Percentiles rank a stretch among this genome's conserved stretches.
Conservation (phyloP, 805 yeast genomes). For the Candida gorgasii region DNA sequence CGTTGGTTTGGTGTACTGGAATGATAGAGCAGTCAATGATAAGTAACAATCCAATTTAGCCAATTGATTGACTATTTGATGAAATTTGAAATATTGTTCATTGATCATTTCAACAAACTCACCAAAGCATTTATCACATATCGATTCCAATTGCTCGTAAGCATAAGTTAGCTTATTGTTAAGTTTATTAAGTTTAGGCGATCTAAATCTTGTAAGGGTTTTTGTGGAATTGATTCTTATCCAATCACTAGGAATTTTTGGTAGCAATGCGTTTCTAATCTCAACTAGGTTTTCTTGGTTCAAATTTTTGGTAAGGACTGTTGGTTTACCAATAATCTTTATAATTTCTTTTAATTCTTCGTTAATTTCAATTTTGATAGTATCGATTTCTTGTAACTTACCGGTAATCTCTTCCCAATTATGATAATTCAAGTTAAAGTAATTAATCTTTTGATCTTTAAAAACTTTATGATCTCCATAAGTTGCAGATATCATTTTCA, state of each 20-base stretch:
- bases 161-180: slow-evolving; percentile 59
- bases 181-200: slow-evolving; percentile 56
- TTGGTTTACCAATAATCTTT: slow-evolving; percentile 52
- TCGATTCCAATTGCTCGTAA: slow-evolving; percentile 50
- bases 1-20: slow-evolving; percentile 48
- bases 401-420: slow-evolving; percentile 41
- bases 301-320: slow-evolving; percentile 52
- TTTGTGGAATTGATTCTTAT: slow-evolving; percentile 69
- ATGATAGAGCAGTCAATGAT: slow-evolving; percentile 50
- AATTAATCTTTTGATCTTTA: slow-evolving; percentile 45
- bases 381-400: slow-evolving; percentile 39
- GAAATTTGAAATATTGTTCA: slow-evolving; percentile 30
- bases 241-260: slow-evolving; percentile 73
- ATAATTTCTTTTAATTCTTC: slow-evolving; percentile 54
- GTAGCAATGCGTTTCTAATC: slow-evolving; percentile 59
- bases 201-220: slow-evolving; percentile 67
- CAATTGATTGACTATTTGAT: slow-evolving; percentile 46
- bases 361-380: slow-evolving; percentile 48
- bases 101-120: slow-evolving; percentile 39
- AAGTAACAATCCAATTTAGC: slow-evolving; percentile 66
- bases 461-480: slow-evolving; percentile 45
- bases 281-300: slow-evolving; percentile 78
- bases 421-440: slow-evolving; percentile 37
- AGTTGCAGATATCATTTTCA: slow-evolving; percentile 53
- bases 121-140: slow-evolving; percentile 49